Base-by-base conservation (phyloP, 331 rosid genomes). In the Arachis monticola region DNA sequence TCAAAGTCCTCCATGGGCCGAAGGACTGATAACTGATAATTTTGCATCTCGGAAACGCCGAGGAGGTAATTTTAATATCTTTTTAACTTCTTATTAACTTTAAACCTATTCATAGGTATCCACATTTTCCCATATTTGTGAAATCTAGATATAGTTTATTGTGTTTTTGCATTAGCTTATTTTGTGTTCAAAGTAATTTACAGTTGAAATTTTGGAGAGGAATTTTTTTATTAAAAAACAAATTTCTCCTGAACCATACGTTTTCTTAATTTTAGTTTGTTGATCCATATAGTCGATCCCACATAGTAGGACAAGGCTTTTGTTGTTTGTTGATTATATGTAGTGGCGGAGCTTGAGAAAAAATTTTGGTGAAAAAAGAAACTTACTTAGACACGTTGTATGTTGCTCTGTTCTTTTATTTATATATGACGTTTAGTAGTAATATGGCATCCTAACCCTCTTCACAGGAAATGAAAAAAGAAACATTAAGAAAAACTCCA, bases 41-140 rank as follows among this genome's bases (percentile, higher is more conserved):
- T 77, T 77, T 8, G 71, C 86, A 72, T 80, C 89, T 64, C 82
- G 89, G 64, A 85, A 85, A 82, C 89, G 89, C 2, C 80, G 89
- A n/a, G 89, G 87, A 71, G 89, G 89, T 85, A 77, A 45, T 64
- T 64, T 53, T 31, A 56, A 2, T 44, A 62, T 46, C 40, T 74
- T 32, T 32, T 63, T 72, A 77, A 56, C 35, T 38, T 13, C 56
- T 13, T 22, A 30, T 65, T 55, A 11, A 17, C 51, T 73, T 64
- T 14, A 35, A 47, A 31, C 58, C 7, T 48, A 1, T 58, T 10
- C 7, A 31, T 65, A 12, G 7, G 1, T 67, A 13, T 62, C 67
- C 41, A 35, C 31, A 62, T 40, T 41, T 13, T 11, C 31, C 44
- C 44, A 61, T 52, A 64, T 50, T n/a, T 48, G n/a, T 64, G 6